Evolutionary conservation across 345 rosid species (phyloP), one percentile per base, ranked within the genome.

Genomic region (Brassica incana): DNA sequence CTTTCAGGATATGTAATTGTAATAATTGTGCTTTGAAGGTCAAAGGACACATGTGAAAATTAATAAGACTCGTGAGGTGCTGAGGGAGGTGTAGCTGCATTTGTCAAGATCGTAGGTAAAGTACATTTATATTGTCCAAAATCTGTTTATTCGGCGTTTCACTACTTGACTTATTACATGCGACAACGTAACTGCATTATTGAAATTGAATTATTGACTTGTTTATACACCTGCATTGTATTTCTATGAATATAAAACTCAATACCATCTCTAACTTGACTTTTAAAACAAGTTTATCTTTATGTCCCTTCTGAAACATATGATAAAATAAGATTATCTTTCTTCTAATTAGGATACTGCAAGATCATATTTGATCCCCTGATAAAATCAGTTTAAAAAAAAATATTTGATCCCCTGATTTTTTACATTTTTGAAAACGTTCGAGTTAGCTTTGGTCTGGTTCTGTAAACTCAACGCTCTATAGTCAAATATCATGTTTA

Each of bases 51-150:
- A 67, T 74, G 75, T 73, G 70, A 73, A 79, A 78, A 73, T 61
- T 67, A 73, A 74, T 73, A 79, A 10, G 65, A 67, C 82, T 79
- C 82, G 78, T 67, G 78, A 61, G 65, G n/a, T 60, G 65, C 65
- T 25, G 27, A 32, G 38, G 5, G 29, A 18, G 18, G 10, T 52
- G 59, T n/a, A 75, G 72, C n/a, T 75, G 29, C 72, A 20, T 56
- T 80, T 58, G 83, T 80, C 80, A 80, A 69, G 48, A 65, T 80
- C 82, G 80, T 76, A 75, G 80, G 83, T 80, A 65, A 56, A 65
- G 76, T 80, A 70, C 80, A 76, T 75, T 65, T 40, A 75, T 65
- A 38, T 69, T 69, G 73, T 70, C 73, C 62, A 61, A 29, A 64
- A 64, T 69, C 67, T 64, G 63, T 45, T 70, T 64, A 75, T 75